Base-by-base conservation (phyloP, 2,329 filamentous ascomycete genomes). In the Fusarium verrucosum region DNA sequence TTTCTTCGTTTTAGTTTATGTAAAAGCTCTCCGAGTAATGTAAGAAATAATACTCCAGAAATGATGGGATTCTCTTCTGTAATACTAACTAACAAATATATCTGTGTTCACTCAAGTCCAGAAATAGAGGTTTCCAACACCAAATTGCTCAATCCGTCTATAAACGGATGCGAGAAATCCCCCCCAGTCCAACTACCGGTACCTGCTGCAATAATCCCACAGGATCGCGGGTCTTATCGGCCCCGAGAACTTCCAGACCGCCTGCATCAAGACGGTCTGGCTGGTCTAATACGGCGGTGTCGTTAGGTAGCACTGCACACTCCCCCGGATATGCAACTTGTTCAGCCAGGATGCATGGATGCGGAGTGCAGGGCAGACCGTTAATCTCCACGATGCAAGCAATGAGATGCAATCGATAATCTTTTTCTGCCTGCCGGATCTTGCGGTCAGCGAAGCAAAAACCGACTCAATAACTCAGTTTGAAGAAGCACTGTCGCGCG, bases 161-260 rank as follows among this genome's bases (percentile, higher is more conserved):
- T 30, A 28, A 28, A 28, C 10, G 42, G 35, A 28, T 25, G 14
- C 11, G 32, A 30, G 42, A 32, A 36, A 25, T 52, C 52, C 36
- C 32, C n/a, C 47, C 42, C 52, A 25, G 40, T 19, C 46, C 35
- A 66, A 37, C 40, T 26, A 37, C 22, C 35, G 35, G 35, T 33
- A 19, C n/a, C 33, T 40, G 26, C 14, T 41, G 22, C 11, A 33
- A 32, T 23, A 44, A 17, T 22, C 43, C 16, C 17, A 41, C 10
- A 50, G 26, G 22, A 46, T 23, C 42, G 19, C 50, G 32, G 41
- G 56, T 50, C 37, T 62, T 40, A 49, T 42, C 62, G n/a, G 46
- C 44, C 32, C 62, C 47, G 62, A 66, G 32, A 66, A 51, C 47
- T 55, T 36, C 52, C 63, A 66, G 63, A 66, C 62, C 63, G 63